Evolutionary conservation across 495 filamentous ascomycete genomes (phyloP).

Genomic region (Penicillium macrosclerotiorum): DNA sequence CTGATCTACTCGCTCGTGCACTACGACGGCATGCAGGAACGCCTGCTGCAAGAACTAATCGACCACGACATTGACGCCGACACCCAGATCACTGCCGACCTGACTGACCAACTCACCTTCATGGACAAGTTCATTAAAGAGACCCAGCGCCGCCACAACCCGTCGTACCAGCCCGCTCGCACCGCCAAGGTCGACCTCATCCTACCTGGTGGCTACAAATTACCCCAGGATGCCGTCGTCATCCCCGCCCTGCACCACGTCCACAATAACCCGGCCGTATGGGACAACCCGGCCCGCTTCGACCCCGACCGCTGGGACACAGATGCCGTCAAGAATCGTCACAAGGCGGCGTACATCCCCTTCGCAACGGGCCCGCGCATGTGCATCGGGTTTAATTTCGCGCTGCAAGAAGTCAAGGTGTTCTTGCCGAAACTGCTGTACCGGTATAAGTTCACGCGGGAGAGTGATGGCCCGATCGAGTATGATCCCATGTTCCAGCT

Average conservation of each 20-base stretch:
- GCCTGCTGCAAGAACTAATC: constrained; percentile 51
- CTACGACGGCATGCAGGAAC: constrained; percentile 50
- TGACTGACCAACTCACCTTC: constrained; percentile 34
- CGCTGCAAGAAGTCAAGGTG: constrained; percentile 51
- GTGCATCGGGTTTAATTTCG: constrained; percentile 60
- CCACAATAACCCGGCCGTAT: constrained; percentile 49
- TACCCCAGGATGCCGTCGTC: constrained; percentile 43
- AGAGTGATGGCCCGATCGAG: constrained; percentile 37
- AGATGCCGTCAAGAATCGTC: constrained; percentile 43
- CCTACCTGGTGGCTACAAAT: constrained; percentile 52
- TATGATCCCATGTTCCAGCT: constrained; percentile 57
- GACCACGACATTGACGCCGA: constrained; percentile 41
- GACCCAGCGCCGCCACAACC: constrained; percentile 52
- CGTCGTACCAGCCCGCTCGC: constrained; percentile 53
- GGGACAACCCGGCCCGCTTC: constrained; percentile 50
- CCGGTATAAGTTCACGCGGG: constrained; percentile 47
- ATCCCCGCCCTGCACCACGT: constrained; percentile 48
- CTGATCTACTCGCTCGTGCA: constrained; percentile 46
- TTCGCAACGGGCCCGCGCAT: constrained; percentile 48
- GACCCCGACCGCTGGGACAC: constrained; percentile 55
- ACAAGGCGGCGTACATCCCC: constrained; percentile 45
- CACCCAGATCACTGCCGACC: constrained; percentile 26
- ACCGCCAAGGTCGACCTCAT: constrained; percentile 48
- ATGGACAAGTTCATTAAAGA: constrained; percentile 57
- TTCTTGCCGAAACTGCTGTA: constrained; percentile 50